Base-by-base conservation (phyloP, 257 asterid species). In the Mitragyna speciosa region DNA sequence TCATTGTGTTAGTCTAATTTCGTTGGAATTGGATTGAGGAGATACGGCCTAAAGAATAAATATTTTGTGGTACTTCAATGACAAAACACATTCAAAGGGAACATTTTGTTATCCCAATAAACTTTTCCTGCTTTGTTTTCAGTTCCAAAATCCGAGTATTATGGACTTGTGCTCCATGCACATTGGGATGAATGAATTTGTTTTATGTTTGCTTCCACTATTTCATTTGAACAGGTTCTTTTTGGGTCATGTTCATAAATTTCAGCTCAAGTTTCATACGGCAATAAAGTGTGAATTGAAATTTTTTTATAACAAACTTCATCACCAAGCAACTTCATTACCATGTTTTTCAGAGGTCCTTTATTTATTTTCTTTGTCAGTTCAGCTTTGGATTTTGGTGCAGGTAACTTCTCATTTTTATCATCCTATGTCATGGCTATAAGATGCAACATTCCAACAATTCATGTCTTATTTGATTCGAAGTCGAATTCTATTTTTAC, bases 131-230 rank as follows among this genome's bases (percentile, higher is more conserved):
- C 86, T 66, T 81, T 54, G 85, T 75, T 78, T 84, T 84, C 85
- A 79, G 85, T 28, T 75, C 79, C 79, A 75, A 70, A 4, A 76
- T 28, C 77, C 85, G 59, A 59, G 64, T 47, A 70, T 78, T 76
- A 43, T 47, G 85, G 85, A 76, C 81, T 78, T 70, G 49, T 84
- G 82, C 75, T 81, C 39, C 80, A 45, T 45, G 72, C 75, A 61
- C 83, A 73, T 81, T n/a, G 83, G 81, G 69, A 48, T 65, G 76
- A 61, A 36, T 48, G 41, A 72, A 67, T 15, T 59, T 59, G 41
- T 80, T 65, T 68, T 49, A 30, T 48, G 39, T 33, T 58, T 28
- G 19, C 64, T 36, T 33, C 47, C 12, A 61, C 16, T 24, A 31
- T 70, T 9, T 15, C 66, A 24, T 39, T 19, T 19, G 26, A 17